phyloP scores from a whole-genome alignment of 1,284 basidiomycete species.

The Pisolithus thermaeus region DNA sequence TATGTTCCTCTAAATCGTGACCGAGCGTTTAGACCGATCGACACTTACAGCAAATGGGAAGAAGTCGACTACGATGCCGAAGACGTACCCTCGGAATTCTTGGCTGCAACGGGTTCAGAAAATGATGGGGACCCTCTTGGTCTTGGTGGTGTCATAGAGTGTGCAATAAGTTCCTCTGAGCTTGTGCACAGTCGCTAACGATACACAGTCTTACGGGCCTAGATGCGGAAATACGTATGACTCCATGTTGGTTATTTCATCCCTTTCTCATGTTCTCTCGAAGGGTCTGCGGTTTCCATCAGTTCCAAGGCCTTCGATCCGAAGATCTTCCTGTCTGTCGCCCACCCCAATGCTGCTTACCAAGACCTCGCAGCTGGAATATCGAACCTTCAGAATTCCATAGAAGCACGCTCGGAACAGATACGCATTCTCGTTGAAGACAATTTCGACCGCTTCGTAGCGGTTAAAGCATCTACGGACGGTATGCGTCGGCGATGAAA shows the following conservation, averaged over 20 bases:
- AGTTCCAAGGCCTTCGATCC: constrained; percentile 96
- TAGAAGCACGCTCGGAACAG: constrained; percentile 88
- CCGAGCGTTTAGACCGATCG: neutral
- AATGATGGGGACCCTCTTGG: constrained; percentile 68
- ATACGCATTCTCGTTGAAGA: constrained; percentile 94
- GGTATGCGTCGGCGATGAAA: constrained; percentile 43
- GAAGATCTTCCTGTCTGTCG: constrained; percentile 85
- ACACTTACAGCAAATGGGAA: constrained; percentile 62
- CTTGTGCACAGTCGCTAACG: constrained; percentile 7
- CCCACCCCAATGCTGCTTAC: constrained; percentile 95
- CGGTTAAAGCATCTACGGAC: constrained; percentile 95
- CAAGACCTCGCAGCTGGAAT: constrained; percentile 83
- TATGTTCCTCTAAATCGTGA: constrained; percentile 29
- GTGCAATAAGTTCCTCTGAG: constrained; percentile 24
- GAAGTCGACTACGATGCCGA: constrained; percentile 73
- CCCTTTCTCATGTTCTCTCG: constrained; percentile 13
- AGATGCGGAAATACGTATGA: constrained; percentile 70
- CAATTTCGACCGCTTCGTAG: constrained; percentile 97
- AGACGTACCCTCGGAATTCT: constrained; percentile 56
- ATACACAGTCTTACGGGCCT: constrained; percentile 52
- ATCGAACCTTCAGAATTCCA: constrained; percentile 61
- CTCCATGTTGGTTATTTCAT: neutral
- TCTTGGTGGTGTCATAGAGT: constrained; percentile 59
- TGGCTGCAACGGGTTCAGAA: constrained; percentile 48
- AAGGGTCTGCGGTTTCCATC: constrained; percentile 76